A percentile compares a stretch with the other conserved stretches of the same genome.
These are phyloP conservation scores for Erythrophleum ivorense DNA, from an alignment of 331 rosid genomes.

Conservation along the genomic window DNA sequence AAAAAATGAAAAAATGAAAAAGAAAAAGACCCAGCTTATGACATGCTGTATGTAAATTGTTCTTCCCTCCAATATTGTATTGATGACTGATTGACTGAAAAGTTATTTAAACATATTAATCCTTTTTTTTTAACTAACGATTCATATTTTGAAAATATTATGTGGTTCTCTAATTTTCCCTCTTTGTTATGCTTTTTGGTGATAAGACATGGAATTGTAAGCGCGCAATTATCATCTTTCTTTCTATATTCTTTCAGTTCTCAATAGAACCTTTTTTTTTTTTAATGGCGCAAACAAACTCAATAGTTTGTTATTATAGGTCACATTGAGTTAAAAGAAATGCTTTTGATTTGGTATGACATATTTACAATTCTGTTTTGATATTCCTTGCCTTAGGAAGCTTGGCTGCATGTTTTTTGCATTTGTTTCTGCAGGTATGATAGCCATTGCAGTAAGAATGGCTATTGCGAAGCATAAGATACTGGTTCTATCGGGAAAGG, in stretches of 20 bases:
- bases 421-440: slow-evolving; percentile 64
- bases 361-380: not conserved
- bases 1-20: too few relatives aligned
- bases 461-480: slow-evolving; percentile 93
- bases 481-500: slow-evolving; percentile 88
- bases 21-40: not conserved
- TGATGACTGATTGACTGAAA: not conserved
- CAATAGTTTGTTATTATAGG: not conserved
- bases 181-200: slow-evolving; percentile 12
- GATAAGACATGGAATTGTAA: not conserved
- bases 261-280: not conserved
- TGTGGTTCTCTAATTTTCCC: not conserved
- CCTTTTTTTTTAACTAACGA: not conserved
- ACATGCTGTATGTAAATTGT: not conserved
- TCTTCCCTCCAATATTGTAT: not conserved
- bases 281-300: not conserved
- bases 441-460: slow-evolving; percentile 88
- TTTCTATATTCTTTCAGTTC: not conserved
- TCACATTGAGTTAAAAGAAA: not conserved
- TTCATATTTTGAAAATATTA: not conserved
- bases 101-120: not conserved
- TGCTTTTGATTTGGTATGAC: not conserved
- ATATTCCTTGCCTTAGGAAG: not conserved
- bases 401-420: slow-evolving; percentile 21
- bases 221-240: not conserved